Conservation (phyloP, 108 stramenopile species). For the Nitzschia sp. region DNA sequence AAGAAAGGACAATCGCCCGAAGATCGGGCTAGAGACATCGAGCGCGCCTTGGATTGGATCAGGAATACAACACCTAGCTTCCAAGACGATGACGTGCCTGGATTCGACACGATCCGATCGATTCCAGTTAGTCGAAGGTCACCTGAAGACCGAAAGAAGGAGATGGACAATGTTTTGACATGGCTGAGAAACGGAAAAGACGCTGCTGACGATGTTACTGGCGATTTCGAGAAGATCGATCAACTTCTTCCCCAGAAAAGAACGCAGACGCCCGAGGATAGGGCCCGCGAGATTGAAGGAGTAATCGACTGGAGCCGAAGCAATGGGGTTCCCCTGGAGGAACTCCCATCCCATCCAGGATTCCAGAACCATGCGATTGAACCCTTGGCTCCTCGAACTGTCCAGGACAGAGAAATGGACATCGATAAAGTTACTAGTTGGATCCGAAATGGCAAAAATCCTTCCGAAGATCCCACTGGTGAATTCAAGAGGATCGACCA, state of each 20-base stretch:
- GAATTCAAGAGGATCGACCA: slow-evolving; percentile 28
- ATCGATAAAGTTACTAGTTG: slow-evolving; percentile 20
- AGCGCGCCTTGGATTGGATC: slow-evolving; percentile 34
- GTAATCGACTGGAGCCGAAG: slow-evolving; percentile 31
- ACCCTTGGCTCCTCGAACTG: not conserved
- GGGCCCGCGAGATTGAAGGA: slow-evolving; percentile 31
- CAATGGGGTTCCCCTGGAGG: slow-evolving; percentile 15
- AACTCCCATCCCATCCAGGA: slow-evolving; percentile 4
- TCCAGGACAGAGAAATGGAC: slow-evolving; percentile 5
- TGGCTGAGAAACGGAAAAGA: slow-evolving; percentile 37
- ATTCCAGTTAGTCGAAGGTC: slow-evolving; percentile 9
- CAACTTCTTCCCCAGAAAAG: slow-evolving; percentile 16
- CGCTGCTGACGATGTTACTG: slow-evolving; percentile 26
- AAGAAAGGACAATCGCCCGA: slow-evolving; percentile 9
- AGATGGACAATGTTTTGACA: slow-evolving; percentile 24
- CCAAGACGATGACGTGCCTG: slow-evolving; percentile 8
- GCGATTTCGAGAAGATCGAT: slow-evolving; percentile 23
- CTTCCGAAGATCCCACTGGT: slow-evolving; percentile 25
- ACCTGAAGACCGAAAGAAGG: slow-evolving; percentile 23
- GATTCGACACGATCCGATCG: slow-evolving; percentile 4
- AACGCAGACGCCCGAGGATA: slow-evolving; percentile 22
- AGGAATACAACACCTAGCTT: not conserved
- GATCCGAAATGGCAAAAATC: slow-evolving; percentile 27
- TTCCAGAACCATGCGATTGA: not conserved
- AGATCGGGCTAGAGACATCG: slow-evolving; percentile 37